These are phyloP conservation scores for Rhododendron mucronatum DNA, from an alignment of 148 eudicot species.

Conservation along the genomic window DNA sequence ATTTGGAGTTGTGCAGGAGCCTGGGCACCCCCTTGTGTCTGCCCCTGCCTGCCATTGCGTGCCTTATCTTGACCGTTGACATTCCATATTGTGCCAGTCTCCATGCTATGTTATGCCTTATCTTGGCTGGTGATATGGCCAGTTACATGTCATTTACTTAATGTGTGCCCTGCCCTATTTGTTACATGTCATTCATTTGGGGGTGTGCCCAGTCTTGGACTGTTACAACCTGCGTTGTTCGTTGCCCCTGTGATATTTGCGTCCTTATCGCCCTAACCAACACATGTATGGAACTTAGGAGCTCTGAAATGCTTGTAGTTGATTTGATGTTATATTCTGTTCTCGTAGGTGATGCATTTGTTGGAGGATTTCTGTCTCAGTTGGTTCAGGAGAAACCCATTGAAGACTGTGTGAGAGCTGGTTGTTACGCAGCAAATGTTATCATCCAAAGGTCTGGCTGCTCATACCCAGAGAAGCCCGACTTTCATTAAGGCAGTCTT, in stretches of 20 bases:
- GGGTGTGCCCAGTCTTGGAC: not conserved
- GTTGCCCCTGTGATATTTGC: not conserved
- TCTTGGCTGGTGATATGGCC: not conserved
- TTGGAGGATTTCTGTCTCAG: slow-evolving; percentile 90
- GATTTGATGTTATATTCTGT: not conserved
- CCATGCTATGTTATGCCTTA: not conserved
- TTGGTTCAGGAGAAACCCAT: slow-evolving; percentile 74
- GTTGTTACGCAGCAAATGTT: slow-evolving; percentile 80
- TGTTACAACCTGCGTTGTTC: not conserved
- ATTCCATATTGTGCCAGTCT: not conserved
- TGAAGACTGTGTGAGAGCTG: slow-evolving; percentile 82
- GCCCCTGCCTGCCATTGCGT: not conserved
- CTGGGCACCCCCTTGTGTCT: not conserved
- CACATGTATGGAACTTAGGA: not conserved
- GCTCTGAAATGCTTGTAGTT: not conserved
- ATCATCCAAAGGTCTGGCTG: slow-evolving; percentile 97
- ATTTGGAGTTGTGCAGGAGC: not conserved
- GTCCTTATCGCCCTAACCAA: not conserved
- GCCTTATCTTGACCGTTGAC: not conserved
- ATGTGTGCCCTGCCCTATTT: not conserved
- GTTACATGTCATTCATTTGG: not conserved
- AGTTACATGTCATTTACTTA: not conserved
- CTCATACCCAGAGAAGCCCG: slow-evolving; percentile 94
- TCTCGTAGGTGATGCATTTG: slow-evolving; percentile 85
- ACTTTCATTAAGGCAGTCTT: slow-evolving; percentile 37